These are phyloP conservation scores for Eucalyptus regnans DNA, from an alignment of 345 rosid genomes.

Conservation along the genomic window DNA sequence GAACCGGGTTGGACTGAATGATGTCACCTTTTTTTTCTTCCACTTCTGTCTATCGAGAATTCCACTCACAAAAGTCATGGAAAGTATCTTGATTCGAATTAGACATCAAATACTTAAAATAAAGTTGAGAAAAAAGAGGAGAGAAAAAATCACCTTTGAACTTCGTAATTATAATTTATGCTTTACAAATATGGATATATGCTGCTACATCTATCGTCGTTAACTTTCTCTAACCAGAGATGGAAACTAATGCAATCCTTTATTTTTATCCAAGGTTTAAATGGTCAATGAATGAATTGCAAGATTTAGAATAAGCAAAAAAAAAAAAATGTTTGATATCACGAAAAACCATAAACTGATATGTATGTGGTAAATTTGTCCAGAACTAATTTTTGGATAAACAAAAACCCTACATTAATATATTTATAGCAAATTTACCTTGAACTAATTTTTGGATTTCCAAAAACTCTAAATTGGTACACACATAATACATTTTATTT, in stretches of 20 bases:
- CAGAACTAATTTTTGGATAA: too few species aligned
- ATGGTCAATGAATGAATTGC: neutral
- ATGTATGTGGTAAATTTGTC: too few species aligned
- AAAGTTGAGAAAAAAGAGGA: neutral
- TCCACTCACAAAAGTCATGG: neutral
- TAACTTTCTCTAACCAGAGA: neutral
- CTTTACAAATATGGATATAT: neutral
- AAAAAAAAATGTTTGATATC: neutral
- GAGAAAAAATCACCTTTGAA: neutral
- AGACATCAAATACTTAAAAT: neutral
- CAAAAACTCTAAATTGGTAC: too few species aligned
- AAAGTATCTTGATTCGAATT: neutral
- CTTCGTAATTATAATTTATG: neutral
- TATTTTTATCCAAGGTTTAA: neutral
- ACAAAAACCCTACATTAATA: fast-evolving
- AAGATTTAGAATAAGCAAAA: neutral
- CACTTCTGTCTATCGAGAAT: neutral
- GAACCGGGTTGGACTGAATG: neutral
- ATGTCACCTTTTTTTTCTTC: neutral
- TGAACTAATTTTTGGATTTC: too few species aligned
- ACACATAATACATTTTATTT: too few species aligned
- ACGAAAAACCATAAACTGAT: too few species aligned
- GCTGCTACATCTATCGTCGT: neutral
- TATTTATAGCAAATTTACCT: too few species aligned
- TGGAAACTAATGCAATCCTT: neutral